Conservation (phyloP, 2,329 filamentous ascomycete genomes). For the Elsinoe ampelina region DNA sequence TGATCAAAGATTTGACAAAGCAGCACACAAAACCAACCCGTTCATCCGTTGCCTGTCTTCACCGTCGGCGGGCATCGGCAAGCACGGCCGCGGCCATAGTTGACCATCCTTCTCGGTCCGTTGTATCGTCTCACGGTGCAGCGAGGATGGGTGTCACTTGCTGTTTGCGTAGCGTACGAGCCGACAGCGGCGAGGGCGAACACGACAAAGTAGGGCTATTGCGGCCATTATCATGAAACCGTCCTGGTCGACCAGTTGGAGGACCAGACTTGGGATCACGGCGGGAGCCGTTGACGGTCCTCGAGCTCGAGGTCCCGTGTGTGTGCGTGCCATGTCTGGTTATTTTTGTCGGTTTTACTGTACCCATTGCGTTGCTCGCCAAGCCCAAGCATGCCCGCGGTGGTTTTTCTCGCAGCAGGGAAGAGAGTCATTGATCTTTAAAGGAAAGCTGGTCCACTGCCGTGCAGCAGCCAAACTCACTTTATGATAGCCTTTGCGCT, state of each 20-base stretch:
- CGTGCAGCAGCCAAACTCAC: not conserved
- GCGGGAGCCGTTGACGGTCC: conserved; percentile 3
- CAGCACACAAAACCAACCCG: conserved; percentile 7
- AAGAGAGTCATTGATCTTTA: conserved; percentile 4
- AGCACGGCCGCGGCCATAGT: conserved; percentile 4
- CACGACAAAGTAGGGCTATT: conserved; percentile 8
- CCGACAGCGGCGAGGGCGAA: not conserved
- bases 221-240: conserved; percentile 6
- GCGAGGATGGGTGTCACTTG: not conserved
- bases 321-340: not conserved
- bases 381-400: not conserved
- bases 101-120: conserved; percentile 1
- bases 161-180: not conserved
- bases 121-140: not conserved
- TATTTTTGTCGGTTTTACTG: conserved; percentile 4
- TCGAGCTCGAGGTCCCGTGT: not conserved
- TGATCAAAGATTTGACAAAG: conserved; percentile 3
- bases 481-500: conserved; percentile 8
- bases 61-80: not conserved
- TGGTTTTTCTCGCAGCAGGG: not conserved
- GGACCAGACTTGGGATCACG: not conserved
- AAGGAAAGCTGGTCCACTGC: conserved; percentile 2
- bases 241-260: not conserved
- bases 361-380: conserved; percentile 7
- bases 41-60: conserved; percentile 10